A percentile compares a stretch with the other conserved stretches of the same genome.
These are phyloP conservation scores for Candida sphagnicola DNA, from an alignment of 805 yeast species.

Conservation along the genomic window DNA sequence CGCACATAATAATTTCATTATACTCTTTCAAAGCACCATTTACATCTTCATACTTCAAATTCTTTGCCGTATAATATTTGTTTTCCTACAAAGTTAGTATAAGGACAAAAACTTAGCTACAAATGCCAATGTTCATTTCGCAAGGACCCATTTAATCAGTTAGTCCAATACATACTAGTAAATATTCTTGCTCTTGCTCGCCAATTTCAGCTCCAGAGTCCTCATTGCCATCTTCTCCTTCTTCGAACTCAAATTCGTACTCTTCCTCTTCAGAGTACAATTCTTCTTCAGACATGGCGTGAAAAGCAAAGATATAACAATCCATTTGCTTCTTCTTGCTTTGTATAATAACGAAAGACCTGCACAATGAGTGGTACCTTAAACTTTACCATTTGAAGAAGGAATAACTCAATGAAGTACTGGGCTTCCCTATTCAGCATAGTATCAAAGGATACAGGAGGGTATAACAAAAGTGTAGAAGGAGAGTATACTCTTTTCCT, in stretches of 20 bases:
- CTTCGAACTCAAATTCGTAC: slow-evolving; percentile 39
- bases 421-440: too few species aligned
- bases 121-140: too few species aligned
- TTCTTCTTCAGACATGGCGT: slow-evolving; percentile 33
- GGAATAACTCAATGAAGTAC: too few species aligned
- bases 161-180: slow-evolving; percentile 8
- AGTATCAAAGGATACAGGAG: too few species aligned
- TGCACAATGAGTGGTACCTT: slow-evolving; percentile 88
- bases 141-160: background rate
- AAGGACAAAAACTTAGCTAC: too few species aligned
- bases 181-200: slow-evolving; percentile 19
- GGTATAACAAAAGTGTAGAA: too few species aligned
- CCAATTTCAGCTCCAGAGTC: slow-evolving; percentile 27
- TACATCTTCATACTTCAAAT: slow-evolving; percentile 31
- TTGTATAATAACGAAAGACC: slow-evolving; percentile 20
- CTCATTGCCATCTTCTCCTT: slow-evolving; percentile 28
- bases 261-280: slow-evolving; percentile 36
- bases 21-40: slow-evolving; percentile 21
- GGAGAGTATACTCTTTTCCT: too few species aligned
- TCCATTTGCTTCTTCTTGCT: background rate
- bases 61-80: slow-evolving; percentile 35
- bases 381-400: too few species aligned
- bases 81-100: slow-evolving; percentile 20
- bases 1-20: slow-evolving; percentile 10
- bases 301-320: background rate